phyloP scores from a whole-genome alignment of 495 filamentous ascomycete species.

The Talaromyces ruber region DNA sequence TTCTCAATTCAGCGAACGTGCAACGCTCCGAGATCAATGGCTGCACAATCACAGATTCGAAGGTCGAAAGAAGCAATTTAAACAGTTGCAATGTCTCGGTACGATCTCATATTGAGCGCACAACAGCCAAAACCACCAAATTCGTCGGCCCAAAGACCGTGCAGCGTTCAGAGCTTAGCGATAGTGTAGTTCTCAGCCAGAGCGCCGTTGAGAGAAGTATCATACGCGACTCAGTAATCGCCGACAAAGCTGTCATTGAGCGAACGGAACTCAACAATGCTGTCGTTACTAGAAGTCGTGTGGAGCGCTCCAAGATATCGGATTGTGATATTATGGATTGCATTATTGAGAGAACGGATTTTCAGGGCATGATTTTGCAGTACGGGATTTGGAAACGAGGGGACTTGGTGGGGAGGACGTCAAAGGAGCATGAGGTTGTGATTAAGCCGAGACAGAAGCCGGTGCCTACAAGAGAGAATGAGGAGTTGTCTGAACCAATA shows the following conservation, averaged over 20 bases:
- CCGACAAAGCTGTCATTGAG: conserved; percentile 8
- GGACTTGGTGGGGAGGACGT: conserved; percentile 19
- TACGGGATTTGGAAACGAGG: conserved; percentile 29
- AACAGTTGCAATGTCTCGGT: conserved; percentile 13
- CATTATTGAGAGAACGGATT: conserved; percentile 17
- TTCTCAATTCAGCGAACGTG: conserved; percentile 1
- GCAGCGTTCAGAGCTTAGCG: conserved; percentile 13
- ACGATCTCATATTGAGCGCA: conserved; percentile 6
- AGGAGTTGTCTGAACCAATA: not conserved
- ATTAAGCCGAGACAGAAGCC: conserved; percentile 3
- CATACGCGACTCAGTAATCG: conserved; percentile 12
- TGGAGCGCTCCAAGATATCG: conserved; percentile 11
- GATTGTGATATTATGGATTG: conserved; percentile 26
- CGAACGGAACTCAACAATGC: conserved; percentile 13
- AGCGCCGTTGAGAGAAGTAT: conserved; percentile 11
- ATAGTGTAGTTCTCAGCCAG: conserved; percentile 13
- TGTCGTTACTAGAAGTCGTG: conserved; percentile 9
- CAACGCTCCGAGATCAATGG: conserved; percentile 13
- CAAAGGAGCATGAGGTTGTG: conserved; percentile 11
- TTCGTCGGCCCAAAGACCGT: conserved; percentile 10
- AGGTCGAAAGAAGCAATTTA: conserved; percentile 9
- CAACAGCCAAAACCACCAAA: conserved; percentile 8
- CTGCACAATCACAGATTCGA: conserved; percentile 13
- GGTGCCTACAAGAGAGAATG: not conserved
- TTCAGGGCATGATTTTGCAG: conserved; percentile 22